Evolutionary conservation across 1,284 basidiomycete species (phyloP).

Genomic region (Pisolithus thermaeus): DNA sequence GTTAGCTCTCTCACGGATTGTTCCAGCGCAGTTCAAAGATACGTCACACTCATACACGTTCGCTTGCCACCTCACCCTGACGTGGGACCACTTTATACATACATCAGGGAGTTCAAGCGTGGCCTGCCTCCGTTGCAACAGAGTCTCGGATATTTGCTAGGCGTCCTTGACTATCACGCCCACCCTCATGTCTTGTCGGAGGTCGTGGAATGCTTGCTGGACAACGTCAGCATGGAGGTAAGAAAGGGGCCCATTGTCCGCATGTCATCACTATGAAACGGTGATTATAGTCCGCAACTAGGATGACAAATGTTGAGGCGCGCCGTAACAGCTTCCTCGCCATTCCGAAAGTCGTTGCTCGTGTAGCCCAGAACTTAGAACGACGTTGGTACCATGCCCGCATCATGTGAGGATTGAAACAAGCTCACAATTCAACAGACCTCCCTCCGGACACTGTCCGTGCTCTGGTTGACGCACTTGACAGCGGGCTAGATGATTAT

Average conservation of each 20-base stretch:
- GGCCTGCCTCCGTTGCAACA: slow-evolving; percentile 63
- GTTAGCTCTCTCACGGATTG: slow-evolving; percentile 68
- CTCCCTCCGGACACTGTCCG: slow-evolving; percentile 40
- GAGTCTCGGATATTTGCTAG: slow-evolving; percentile 72
- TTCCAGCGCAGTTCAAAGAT: slow-evolving; percentile 62
- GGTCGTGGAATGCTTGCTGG: slow-evolving; percentile 56
- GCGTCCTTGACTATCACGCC: slow-evolving; percentile 60
- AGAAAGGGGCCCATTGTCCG: slow-evolving; percentile 19
- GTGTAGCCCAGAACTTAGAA: slow-evolving; percentile 38
- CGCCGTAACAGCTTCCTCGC: slow-evolving; percentile 66
- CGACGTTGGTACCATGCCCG: slow-evolving; percentile 36
- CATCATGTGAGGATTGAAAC: slow-evolving; percentile 9
- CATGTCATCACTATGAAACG: slow-evolving; percentile 17
- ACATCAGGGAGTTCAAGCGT: slow-evolving; percentile 61
- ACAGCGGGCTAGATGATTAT: slow-evolving; percentile 80
- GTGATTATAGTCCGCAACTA: slow-evolving; percentile 37
- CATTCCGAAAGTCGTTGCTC: slow-evolving; percentile 52
- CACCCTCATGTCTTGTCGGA: slow-evolving; percentile 47
- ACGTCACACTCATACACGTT: slow-evolving; percentile 29
- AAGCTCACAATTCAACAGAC: slow-evolving; percentile 31
- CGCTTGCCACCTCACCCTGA: slow-evolving; percentile 16
- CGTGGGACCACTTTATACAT: slow-evolving; percentile 34
- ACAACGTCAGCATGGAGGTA: slow-evolving; percentile 53
- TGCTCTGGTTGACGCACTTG: slow-evolving; percentile 46
- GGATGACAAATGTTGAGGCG: slow-evolving; percentile 54